Evolutionary conservation across 2,329 filamentous ascomycete genomes (phyloP).

Genomic region (Trichoderma simmonsii): DNA sequence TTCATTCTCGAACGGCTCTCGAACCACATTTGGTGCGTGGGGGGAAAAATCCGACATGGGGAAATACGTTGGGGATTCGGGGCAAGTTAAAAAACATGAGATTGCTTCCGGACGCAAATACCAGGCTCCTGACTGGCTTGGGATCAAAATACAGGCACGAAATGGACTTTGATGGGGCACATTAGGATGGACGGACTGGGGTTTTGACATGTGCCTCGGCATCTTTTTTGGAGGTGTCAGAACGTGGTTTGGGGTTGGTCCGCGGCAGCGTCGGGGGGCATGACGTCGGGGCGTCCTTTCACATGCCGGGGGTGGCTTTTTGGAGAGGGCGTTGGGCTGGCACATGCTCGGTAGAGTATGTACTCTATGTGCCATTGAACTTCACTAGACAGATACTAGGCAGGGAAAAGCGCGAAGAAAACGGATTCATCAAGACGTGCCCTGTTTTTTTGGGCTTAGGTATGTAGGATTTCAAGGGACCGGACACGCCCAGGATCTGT

Average conservation of each 20-base stretch:
- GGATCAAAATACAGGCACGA: neutral
- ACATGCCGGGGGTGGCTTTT: neutral
- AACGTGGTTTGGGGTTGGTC: neutral
- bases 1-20: neutral
- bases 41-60: neutral
- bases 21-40: neutral
- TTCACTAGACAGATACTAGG: neutral
- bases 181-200: neutral
- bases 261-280: constrained; percentile 10
- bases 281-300: constrained; percentile 17
- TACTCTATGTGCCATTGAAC: neutral
- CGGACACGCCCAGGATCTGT: neutral
- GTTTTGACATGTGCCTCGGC: constrained; percentile 11
- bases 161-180: neutral
- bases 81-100: neutral
- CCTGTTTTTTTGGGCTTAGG: neutral
- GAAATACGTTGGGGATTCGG: neutral
- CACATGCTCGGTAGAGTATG: neutral
- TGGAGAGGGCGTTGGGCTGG: neutral
- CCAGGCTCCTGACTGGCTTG: neutral
- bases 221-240: neutral
- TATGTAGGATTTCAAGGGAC: neutral
- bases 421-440: neutral
- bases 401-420: neutral
- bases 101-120: neutral